Evolutionary conservation across 2,329 filamentous ascomycete species (phyloP), one percentile per base, ranked within the genome.

Genomic region (Colletotrichum nymphaeae): DNA sequence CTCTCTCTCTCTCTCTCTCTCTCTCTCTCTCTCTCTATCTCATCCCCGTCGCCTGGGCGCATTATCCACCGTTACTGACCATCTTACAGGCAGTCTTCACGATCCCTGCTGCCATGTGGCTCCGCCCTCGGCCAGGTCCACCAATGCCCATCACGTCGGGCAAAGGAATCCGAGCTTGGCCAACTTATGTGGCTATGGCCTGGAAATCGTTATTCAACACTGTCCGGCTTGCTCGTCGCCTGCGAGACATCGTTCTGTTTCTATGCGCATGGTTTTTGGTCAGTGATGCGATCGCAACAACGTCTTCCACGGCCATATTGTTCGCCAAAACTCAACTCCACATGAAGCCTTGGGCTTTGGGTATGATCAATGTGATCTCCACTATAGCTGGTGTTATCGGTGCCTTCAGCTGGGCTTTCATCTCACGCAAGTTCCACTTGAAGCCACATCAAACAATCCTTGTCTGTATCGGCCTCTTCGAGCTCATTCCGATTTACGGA

Each of bases 311-410:
- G 0, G 97, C 97, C 0, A 95, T 98, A 32, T 88, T 99, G 11
- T 99, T 98, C 81, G 97, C 96, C 53, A 98, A 98, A 84, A 98
- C 96, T 0, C 91, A 95, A 75, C 87, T 99, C 11, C 91, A 93
- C 76, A 99, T 99, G 97, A 89, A 92, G 72, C 92, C 95, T 1
- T 95, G 94, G 82, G 94, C 94, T 2, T 85, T 99, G 28, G 97
- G 95, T 6, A 88, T 98, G 80, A 98, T 99, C 81, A 98, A 95
- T 78, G 95, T 98, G 67, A 95, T 98, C 76, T 94, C 93, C 46
- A 98, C 96, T 14, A 84, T 93, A 55, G 92, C 91, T 6, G 97
- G 97, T 32, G 93, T 98, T 12, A 84, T 94, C 9, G 97, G 97
- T 22, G 97, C 97, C 0, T 96, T 98, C 79, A 92, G 92, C 46